Percentiles rank a stretch among this genome's conserved stretches.
These are phyloP conservation scores for Candida neerlandica DNA, from an alignment of 1,139 yeast genomes.

Conservation along the genomic window DNA sequence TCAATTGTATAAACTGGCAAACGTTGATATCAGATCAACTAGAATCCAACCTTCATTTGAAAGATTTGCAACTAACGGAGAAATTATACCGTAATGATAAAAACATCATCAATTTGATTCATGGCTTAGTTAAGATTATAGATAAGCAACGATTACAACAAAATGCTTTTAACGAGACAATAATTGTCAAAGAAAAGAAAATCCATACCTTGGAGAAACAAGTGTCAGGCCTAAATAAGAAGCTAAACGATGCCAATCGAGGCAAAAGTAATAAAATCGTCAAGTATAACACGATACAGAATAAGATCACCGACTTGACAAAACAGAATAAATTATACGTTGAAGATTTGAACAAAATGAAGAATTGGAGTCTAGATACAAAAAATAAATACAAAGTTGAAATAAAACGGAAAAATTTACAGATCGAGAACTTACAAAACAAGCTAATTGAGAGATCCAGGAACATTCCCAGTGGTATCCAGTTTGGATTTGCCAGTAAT, in stretches of 20 bases:
- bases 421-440: constrained; percentile 41
- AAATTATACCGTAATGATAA: constrained; percentile 45
- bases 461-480: constrained; percentile 34
- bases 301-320: constrained; percentile 23
- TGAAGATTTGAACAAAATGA: constrained; percentile 33
- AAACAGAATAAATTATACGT: constrained; percentile 31
- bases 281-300: constrained; percentile 23
- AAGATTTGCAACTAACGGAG: constrained; percentile 28
- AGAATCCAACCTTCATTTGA: constrained; percentile 16
- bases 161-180: constrained; percentile 31
- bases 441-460: constrained; percentile 37
- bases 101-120: constrained; percentile 43
- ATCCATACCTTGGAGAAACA: constrained; percentile 30
- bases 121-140: constrained; percentile 41
- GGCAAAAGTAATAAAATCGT: constrained; percentile 20
- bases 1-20: constrained; percentile 40
- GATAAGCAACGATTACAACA: constrained; percentile 43
- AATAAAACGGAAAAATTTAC: constrained; percentile 37
- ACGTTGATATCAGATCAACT: constrained; percentile 27
- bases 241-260: constrained; percentile 20
- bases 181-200: constrained; percentile 33
- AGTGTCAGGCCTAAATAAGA: constrained; percentile 24
- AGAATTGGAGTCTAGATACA: constrained; percentile 33
- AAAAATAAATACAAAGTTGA: constrained; percentile 45
- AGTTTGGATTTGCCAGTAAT: constrained; percentile 24